Conservation (phyloP, 768 basidiomycete species). For the Podaxis sp. region DNA sequence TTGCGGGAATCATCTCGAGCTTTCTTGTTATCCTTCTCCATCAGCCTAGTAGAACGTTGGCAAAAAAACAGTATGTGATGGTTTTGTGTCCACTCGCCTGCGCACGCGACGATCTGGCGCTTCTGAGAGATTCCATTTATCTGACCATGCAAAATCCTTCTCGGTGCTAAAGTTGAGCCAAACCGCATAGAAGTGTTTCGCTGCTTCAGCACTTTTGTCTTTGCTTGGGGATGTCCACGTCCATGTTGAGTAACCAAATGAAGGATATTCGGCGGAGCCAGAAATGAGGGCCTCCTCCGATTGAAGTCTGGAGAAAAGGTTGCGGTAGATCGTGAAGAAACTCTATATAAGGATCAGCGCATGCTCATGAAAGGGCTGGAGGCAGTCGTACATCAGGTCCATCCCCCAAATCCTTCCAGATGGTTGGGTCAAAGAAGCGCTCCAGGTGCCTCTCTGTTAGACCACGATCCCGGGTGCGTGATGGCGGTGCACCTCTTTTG, state of each 20-base stretch:
- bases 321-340: constrained; percentile 87
- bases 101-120: constrained; percentile 86
- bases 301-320: constrained; percentile 80
- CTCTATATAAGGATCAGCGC: constrained; percentile 46
- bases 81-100: constrained; percentile 43
- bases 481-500: constrained; percentile 61
- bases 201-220: constrained; percentile 46
- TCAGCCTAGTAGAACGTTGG: constrained; percentile 48
- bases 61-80: not conserved
- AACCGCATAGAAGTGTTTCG: constrained; percentile 75
- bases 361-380: not conserved
- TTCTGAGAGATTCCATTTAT: constrained; percentile 79
- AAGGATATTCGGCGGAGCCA: constrained; percentile 57
- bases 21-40: constrained; percentile 97
- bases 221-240: constrained; percentile 57
- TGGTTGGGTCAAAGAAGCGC: constrained; percentile 76
- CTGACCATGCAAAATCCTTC: constrained; percentile 89
- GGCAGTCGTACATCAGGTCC: constrained; percentile 47
- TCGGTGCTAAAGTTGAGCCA: constrained; percentile 87
- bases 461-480: constrained; percentile 63
- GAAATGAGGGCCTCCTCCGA: constrained; percentile 69
- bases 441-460: constrained; percentile 79
- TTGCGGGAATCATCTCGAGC: constrained; percentile 80
- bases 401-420: constrained; percentile 69
- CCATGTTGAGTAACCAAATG: constrained; percentile 82